Evolutionary conservation across 2,329 filamentous ascomycete species (phyloP).

Genomic region (Talaromyces sp.): DNA sequence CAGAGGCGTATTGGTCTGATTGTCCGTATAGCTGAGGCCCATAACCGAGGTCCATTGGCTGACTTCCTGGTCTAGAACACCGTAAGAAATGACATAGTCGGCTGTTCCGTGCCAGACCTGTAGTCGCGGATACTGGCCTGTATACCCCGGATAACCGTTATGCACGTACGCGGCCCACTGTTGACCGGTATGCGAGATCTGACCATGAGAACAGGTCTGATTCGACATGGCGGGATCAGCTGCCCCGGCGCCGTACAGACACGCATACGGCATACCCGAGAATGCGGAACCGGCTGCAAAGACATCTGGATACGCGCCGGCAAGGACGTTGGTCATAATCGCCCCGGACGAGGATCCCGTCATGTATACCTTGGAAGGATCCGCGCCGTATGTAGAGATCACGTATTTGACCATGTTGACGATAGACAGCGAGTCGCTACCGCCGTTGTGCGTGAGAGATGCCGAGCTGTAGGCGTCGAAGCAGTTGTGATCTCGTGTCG

Average conservation of each 20-base stretch:
- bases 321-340: conserved; percentile 12
- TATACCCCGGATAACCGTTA: conserved; percentile 10
- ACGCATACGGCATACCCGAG: conserved; percentile 8
- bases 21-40: not conserved
- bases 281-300: conserved; percentile 8
- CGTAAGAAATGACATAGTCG: conserved; percentile 1
- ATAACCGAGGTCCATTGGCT: conserved; percentile 9
- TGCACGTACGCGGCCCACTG: conserved; percentile 7
- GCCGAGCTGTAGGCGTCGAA: not conserved
- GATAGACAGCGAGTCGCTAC: not conserved
- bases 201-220: conserved; percentile 3
- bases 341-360: conserved; percentile 12
- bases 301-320: conserved; percentile 10
- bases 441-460: conserved; percentile 4
- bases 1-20: not conserved
- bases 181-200: not conserved
- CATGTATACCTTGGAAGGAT: conserved; percentile 11
- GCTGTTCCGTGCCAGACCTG: conserved; percentile 11
- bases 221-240: conserved; percentile 2
- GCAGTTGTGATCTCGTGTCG: not conserved
- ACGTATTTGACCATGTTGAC: conserved; percentile 11
- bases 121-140: conserved; percentile 1
- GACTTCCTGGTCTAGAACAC: not conserved
- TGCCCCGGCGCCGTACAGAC: not conserved
- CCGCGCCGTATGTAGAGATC: conserved; percentile 3